These are phyloP conservation scores for Arbutus unedo DNA, from an alignment of 148 eudicot genomes.

Conservation along the genomic window DNA sequence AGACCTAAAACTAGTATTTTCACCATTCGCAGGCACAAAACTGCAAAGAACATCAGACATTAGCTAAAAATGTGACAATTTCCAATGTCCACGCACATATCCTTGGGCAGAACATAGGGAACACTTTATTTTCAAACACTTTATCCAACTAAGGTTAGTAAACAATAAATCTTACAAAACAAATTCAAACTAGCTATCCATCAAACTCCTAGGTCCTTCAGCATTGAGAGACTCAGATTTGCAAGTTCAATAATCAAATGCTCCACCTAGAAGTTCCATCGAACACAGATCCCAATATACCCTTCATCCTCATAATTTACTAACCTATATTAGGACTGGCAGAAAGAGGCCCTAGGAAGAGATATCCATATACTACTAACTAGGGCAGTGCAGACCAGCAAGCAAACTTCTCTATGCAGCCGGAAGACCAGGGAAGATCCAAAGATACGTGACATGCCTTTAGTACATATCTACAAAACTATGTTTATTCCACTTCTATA, in stretches of 20 bases:
- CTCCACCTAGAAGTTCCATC: background rate
- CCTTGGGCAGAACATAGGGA: background rate
- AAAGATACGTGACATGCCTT: background rate
- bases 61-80: background rate
- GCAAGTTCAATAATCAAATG: background rate
- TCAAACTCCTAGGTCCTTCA: background rate
- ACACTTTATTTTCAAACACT: background rate
- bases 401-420: too few relatives aligned
- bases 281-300: too few relatives aligned
- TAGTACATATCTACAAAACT: background rate
- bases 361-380: too few relatives aligned
- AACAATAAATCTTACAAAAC: background rate
- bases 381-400: too few relatives aligned
- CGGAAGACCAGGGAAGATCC: too few relatives aligned
- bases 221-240: constrained; percentile 1
- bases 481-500: background rate
- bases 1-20: background rate
- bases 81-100: background rate
- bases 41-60: background rate
- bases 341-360: too few relatives aligned
- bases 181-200: background rate
- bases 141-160: background rate
- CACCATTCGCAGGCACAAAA: background rate
- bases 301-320: background rate
- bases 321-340: background rate